These are phyloP conservation scores for Dictyostelium purpureum DNA, from an alignment of 78 protist species.

Conservation along the genomic window DNA sequence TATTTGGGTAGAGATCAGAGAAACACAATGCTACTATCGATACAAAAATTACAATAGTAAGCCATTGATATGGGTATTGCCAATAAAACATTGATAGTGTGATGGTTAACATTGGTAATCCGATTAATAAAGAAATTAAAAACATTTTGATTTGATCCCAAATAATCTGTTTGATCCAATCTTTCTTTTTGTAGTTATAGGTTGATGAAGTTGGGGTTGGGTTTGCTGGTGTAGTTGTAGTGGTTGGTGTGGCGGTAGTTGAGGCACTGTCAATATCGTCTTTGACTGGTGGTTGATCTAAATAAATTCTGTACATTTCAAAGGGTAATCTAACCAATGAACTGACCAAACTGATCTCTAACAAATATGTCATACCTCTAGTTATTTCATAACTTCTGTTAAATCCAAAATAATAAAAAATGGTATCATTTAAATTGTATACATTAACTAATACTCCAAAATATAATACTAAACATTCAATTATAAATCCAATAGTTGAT, in stretches of 20 bases:
- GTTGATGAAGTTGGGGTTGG: too few relatives aligned
- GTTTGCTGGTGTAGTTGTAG: slow-evolving; percentile 8
- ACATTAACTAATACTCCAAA: slow-evolving; percentile 18
- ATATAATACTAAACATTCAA: slow-evolving; percentile 49
- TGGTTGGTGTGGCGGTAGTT: too few relatives aligned
- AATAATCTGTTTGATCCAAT: slow-evolving; percentile 57
- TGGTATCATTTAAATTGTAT: slow-evolving; percentile 2
- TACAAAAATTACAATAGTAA: slow-evolving; percentile 47
- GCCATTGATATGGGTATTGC: slow-evolving; percentile 69
- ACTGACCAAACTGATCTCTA: slow-evolving; percentile 44
- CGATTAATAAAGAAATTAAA: slow-evolving; percentile 46
- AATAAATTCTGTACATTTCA: slow-evolving; percentile 52
- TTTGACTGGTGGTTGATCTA: slow-evolving; percentile 13
- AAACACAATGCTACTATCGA: slow-evolving; percentile 54
- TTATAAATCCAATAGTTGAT: slow-evolving; percentile 71
- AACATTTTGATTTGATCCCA: slow-evolving; percentile 73
- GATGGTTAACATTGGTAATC: slow-evolving; percentile 47
- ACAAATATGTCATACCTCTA: slow-evolving; percentile 51
- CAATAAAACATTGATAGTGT: slow-evolving; percentile 55
- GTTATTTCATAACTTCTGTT: slow-evolving; percentile 6
- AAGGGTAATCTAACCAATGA: slow-evolving; percentile 67
- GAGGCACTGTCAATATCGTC: not conserved
- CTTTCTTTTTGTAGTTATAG: not conserved
- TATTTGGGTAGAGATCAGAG: slow-evolving; percentile 56
- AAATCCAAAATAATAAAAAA: slow-evolving; percentile 18